Base-by-base conservation (phyloP, 352 stramenopile species). In the Globisporangium barbulae region DNA sequence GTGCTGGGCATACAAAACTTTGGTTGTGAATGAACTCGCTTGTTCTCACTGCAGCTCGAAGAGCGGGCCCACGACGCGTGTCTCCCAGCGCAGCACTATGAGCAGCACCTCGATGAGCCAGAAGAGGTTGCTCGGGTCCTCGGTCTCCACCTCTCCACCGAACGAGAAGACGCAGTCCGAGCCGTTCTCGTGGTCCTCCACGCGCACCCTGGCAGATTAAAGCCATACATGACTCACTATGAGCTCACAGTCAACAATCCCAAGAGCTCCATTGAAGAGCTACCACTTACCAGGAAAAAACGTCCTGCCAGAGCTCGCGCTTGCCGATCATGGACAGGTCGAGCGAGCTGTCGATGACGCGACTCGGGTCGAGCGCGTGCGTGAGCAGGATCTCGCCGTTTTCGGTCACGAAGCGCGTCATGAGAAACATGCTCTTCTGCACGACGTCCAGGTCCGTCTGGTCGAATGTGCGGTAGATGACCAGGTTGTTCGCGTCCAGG, bases 61-160 rank as follows among this genome's bases (percentile, higher is more conserved):
- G 47, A 79, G 70, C n/a, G 76, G 70, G 5, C 71, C 72, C n/a
- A 82, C 70, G 48, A 76, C 65, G 22, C 57, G 61, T 57, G 67
- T 78, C 53, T 85, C 72, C 69, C 74, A 82, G 17, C 74, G 76
- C 48, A 85, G 62, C 6, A 71, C 68, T 37, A 85, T 48, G 28
- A 82, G 59, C 65, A 85, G 61, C 48, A 85, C 74, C 62, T 85
- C 72, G n/a, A 73, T 80, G 35, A 78, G 66, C 76, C 76, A 85
- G 67, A 82, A 85, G 22, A 75, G 41, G 37, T 73, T 70, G 65
- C 67, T 73, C 30, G 74, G 72, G 25, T 82, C 72, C 42, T 72
- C 65, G 6, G 71, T 69, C 49, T 69, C 59, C 49, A 77, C 64
- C 7, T 64, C 42, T 1, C 76, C 76, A 21, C 72, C 74, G 48